phyloP scores from a whole-genome alignment of 164 flowering plant genomes.

The Litsea cubeba region DNA sequence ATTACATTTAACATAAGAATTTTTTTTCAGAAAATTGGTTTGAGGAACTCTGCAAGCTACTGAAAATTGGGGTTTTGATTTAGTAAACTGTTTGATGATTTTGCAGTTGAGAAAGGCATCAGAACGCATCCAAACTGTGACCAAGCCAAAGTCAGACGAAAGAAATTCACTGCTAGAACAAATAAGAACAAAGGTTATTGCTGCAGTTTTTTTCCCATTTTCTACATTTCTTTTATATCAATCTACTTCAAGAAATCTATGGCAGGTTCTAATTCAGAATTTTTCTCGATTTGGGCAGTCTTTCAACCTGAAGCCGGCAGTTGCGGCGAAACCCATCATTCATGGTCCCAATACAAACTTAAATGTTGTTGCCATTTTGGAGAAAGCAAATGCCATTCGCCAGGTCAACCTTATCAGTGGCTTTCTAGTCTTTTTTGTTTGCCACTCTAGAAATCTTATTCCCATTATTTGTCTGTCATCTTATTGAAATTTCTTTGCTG shows the following conservation, averaged over 20 bases:
- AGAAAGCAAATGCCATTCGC: constrained; percentile 95
- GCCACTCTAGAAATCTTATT: background rate
- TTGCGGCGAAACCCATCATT: constrained; percentile 52
- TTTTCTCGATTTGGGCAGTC: constrained; percentile 44
- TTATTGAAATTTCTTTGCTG: background rate
- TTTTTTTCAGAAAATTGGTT: background rate
- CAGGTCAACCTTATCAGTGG: constrained; percentile 41
- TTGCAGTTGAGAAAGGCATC: constrained; percentile 65
- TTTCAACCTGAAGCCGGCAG: constrained; percentile 82
- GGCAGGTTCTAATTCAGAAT: background rate
- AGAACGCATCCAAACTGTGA: constrained; percentile 44
- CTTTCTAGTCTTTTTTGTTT: constrained; percentile 1
- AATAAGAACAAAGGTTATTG: constrained; percentile 74
- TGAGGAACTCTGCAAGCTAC: background rate
- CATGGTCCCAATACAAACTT: constrained; percentile 84
- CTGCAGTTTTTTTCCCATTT: constrained; percentile 3
- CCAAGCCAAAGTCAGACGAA: constrained; percentile 50
- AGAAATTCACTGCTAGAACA: constrained; percentile 78
- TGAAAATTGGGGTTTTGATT: background rate
- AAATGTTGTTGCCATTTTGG: constrained; percentile 90
- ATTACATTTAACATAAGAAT: too few relatives aligned
- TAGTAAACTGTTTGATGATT: background rate
- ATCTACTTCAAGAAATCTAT: background rate
- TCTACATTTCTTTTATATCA: background rate
- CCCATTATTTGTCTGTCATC: background rate